Conservation (phyloP, 1,284 basidiomycete genomes). For the Tylopilus sp. region DNA sequence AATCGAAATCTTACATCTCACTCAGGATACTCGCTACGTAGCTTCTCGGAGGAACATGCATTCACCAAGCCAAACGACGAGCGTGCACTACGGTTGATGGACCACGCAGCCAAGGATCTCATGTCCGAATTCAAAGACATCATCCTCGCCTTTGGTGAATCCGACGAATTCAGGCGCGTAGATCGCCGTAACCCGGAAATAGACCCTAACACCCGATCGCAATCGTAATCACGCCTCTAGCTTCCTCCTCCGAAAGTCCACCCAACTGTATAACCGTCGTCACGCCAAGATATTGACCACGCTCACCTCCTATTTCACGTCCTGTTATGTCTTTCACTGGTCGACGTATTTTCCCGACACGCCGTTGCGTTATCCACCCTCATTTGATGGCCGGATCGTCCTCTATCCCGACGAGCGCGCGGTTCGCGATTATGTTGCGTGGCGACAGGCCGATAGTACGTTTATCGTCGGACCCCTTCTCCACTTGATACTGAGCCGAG, state of each 20-base stretch:
- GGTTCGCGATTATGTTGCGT: slow-evolving; percentile 93
- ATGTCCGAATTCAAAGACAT: slow-evolving; percentile 89
- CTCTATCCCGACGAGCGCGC: slow-evolving; percentile 83
- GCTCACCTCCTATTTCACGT: slow-evolving; percentile 93
- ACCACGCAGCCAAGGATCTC: slow-evolving; percentile 85
- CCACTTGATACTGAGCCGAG: slow-evolving; percentile 27
- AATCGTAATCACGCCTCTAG: slow-evolving; percentile 50
- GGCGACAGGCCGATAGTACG: slow-evolving; percentile 96
- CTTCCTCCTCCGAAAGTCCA: slow-evolving; percentile 86
- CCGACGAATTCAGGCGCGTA: slow-evolving; percentile 92
- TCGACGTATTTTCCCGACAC: slow-evolving; percentile 78
- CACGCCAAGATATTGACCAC: slow-evolving; percentile 92
- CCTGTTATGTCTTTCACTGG: slow-evolving; percentile 94
- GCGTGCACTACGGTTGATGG: slow-evolving; percentile 92
- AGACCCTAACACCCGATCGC: neutral
- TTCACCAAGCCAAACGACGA: slow-evolving; percentile 96
- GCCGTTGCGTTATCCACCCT: slow-evolving; percentile 84
- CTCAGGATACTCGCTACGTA: slow-evolving; percentile 42
- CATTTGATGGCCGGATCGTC: slow-evolving; percentile 93
- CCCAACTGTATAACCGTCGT: slow-evolving; percentile 87
- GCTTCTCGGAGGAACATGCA: slow-evolving; percentile 86
- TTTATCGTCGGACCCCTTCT: slow-evolving; percentile 23
- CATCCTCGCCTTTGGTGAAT: slow-evolving; percentile 93
- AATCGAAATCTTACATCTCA: slow-evolving; percentile 6
- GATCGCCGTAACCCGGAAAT: neutral